These are phyloP conservation scores for Daedaleopsis sinensis DNA, from an alignment of 768 basidiomycete species.

Conservation along the genomic window DNA sequence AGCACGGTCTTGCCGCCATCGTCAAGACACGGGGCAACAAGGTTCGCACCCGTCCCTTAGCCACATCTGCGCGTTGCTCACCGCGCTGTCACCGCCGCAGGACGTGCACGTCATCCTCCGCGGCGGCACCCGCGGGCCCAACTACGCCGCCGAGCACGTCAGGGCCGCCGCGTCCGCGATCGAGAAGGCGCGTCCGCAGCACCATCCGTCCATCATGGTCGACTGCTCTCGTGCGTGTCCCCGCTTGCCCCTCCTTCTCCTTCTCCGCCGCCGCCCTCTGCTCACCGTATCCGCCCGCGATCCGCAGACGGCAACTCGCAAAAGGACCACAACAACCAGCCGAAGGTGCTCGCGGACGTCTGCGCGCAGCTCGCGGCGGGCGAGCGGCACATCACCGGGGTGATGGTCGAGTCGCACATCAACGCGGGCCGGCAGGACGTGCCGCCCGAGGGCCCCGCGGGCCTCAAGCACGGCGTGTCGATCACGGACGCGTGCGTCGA, in stretches of 20 bases:
- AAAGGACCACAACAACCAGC: conserved; percentile 93
- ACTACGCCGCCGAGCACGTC: conserved; percentile 79
- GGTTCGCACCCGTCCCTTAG: conserved; percentile 20
- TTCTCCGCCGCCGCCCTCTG: neutral
- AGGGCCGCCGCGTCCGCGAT: conserved; percentile 62
- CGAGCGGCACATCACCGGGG: conserved; percentile 78
- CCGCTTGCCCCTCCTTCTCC: neutral
- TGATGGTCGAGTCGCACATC: conserved; percentile 97
- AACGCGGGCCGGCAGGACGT: conserved; percentile 91
- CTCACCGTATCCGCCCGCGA: no score
- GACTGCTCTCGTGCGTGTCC: conserved; percentile 74
- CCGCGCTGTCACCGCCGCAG: conserved; percentile 23
- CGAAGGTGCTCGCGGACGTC: conserved; percentile 73
- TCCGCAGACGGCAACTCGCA: conserved; percentile 87
- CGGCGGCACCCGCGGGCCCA: conserved; percentile 90
- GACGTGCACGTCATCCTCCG: conserved; percentile 97
- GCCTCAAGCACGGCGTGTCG: conserved; percentile 77
- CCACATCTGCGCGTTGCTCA: neutral
- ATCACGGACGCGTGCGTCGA: conserved; percentile 94
- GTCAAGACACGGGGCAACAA: conserved; percentile 73
- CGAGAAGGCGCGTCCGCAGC: conserved; percentile 57
- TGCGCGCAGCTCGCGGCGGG: conserved; percentile 76
- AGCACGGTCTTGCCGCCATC: conserved; percentile 89
- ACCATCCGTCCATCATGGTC: conserved; percentile 78
- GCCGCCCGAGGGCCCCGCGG: conserved; percentile 64